Evolutionary conservation across 768 basidiomycete species (phyloP).

Genomic region (Collybia mongolica): DNA sequence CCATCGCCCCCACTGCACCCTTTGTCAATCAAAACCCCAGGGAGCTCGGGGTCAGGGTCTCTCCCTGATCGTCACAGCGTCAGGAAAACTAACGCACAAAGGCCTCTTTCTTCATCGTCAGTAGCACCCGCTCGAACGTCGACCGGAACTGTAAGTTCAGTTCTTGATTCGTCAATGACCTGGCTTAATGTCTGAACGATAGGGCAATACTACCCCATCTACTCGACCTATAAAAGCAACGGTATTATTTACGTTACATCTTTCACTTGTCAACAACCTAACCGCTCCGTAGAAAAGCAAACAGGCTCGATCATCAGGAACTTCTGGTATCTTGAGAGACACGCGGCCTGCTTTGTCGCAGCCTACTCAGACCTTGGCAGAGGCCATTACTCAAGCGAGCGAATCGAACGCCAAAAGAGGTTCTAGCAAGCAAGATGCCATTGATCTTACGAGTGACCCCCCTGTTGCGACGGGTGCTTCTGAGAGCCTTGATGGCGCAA

Average conservation of each 20-base stretch:
- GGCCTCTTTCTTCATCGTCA: no score
- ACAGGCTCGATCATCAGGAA: not conserved
- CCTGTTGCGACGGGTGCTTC: not conserved
- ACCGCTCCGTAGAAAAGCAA: not conserved
- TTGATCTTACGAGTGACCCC: conserved; percentile 2
- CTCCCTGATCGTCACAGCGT: no score
- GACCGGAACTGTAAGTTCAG: no score
- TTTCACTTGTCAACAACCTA: not conserved
- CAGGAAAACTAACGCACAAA: no score
- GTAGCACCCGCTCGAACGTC: no score
- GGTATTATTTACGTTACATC: not conserved
- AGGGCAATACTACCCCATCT: not conserved
- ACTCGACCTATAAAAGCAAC: not conserved
- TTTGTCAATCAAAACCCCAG: no score
- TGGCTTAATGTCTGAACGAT: not conserved
- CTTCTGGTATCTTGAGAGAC: not conserved
- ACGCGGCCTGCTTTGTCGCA: not conserved
- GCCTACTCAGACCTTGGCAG: conserved; percentile 8
- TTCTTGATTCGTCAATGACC: no score
- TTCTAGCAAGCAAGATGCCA: not conserved
- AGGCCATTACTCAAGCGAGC: conserved; percentile 12
- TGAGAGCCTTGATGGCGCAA: conserved; percentile 2
- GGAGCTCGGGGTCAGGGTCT: no score
- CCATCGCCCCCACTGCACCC: no score
- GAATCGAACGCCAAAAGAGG: conserved; percentile 1